Conservation (phyloP, 1,284 basidiomycete species). For the Leccinum idahoense region DNA sequence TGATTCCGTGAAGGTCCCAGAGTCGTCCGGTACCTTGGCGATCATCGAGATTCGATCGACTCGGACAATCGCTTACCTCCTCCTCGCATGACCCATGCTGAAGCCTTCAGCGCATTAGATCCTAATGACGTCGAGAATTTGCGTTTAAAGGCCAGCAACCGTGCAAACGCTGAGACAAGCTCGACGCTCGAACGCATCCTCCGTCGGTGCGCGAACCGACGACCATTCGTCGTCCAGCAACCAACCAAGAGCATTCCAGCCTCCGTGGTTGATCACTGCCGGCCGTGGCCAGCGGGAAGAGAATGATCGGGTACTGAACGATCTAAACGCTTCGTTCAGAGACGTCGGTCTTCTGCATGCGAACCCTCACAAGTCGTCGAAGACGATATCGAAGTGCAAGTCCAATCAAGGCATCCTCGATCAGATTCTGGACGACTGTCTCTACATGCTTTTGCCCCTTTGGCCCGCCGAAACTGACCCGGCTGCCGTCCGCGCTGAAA, state of each 20-base stretch:
- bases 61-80: conserved; percentile 32
- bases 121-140: conserved; percentile 51
- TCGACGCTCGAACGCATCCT: conserved; percentile 22
- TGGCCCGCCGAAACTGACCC: conserved; percentile 73
- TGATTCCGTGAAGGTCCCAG: conserved; percentile 6
- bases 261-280: conserved; percentile 67
- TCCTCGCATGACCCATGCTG: conserved; percentile 61
- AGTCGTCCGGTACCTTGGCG: background rate
- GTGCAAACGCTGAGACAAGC: conserved; percentile 17
- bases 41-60: conserved; percentile 30
- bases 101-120: conserved; percentile 69
- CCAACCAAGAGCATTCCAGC: conserved; percentile 43
- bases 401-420: conserved; percentile 49
- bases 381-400: conserved; percentile 19
- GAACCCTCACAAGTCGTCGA: conserved; percentile 33
- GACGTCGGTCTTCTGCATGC: conserved; percentile 73
- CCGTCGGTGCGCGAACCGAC: conserved; percentile 19
- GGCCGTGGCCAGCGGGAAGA: conserved; percentile 61
- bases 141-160: conserved; percentile 28
- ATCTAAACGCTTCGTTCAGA: conserved; percentile 69
- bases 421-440: conserved; percentile 56
- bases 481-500: conserved; percentile 24
- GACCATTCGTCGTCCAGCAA: conserved; percentile 22
- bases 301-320: conserved; percentile 60
- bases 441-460: conserved; percentile 78